A percentile compares a stretch with the other conserved stretches of the same genome.
Evolutionary conservation across 139 green algal genomes (phyloP).

Genomic region (Monoraphidium neglectum): DNA sequence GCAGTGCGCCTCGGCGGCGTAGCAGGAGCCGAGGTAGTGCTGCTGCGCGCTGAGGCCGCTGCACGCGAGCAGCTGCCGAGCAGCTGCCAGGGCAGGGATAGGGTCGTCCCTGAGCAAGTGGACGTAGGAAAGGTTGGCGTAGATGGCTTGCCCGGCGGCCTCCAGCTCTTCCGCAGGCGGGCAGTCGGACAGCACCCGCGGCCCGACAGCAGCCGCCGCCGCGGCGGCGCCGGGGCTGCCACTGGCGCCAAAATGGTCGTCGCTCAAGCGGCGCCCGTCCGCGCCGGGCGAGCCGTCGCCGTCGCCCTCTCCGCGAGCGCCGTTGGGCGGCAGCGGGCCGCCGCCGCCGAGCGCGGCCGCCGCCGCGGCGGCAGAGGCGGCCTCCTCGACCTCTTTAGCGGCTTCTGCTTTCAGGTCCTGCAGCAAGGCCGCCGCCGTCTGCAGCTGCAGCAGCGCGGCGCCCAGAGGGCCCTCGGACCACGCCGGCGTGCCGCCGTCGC

Average conservation of each 20-base stretch:
- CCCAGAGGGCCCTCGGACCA: not conserved
- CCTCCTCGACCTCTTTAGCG: constrained; percentile 22
- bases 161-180: not conserved
- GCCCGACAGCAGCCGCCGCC: not conserved
- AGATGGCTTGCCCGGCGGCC: constrained; percentile 33
- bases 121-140: constrained; percentile 41
- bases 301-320: not conserved
- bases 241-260: no score
- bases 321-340: not conserved
- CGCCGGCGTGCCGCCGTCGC: no score
- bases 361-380: constrained; percentile 3
- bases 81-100: constrained; percentile 20
- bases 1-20: constrained; percentile 28
- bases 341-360: constrained; percentile 1
- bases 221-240: not conserved
- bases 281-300: not conserved
- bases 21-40: constrained; percentile 23
- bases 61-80: constrained; percentile 31
- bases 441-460: constrained; percentile 10
- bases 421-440: constrained; percentile 23
- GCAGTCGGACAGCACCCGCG: not conserved
- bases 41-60: constrained; percentile 13
- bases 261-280: not conserved
- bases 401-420: constrained; percentile 30
- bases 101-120: constrained; percentile 33